Evolutionary conservation across 179 eudicot genomes (phyloP).

Genomic region (Beta lomatogona): DNA sequence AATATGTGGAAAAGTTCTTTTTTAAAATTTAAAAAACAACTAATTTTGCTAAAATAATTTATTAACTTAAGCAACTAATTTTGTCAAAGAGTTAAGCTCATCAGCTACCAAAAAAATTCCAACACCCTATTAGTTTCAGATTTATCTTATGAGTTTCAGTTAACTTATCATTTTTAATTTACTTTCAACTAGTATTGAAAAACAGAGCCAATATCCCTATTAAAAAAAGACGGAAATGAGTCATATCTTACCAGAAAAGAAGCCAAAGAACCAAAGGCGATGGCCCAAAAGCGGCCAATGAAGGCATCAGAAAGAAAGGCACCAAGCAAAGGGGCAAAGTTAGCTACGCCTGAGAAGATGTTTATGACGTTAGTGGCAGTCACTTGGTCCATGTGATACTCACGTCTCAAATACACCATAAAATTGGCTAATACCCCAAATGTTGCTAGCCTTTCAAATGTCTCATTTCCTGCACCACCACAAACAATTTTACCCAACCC

Average conservation of each 20-base stretch:
- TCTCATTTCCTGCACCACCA: slow-evolving; percentile 57
- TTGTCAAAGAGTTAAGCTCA: no score
- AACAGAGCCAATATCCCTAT: no score
- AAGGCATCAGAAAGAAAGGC: slow-evolving; percentile 66
- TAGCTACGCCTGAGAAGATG: slow-evolving; percentile 48
- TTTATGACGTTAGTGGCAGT: slow-evolving; percentile 55
- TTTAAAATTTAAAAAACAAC: no score
- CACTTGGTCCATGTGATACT: slow-evolving; percentile 65
- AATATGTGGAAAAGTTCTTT: no score
- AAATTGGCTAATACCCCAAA: slow-evolving; percentile 60
- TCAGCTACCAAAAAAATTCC: no score
- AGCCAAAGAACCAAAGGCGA: slow-evolving; percentile 48
- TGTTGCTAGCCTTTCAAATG: slow-evolving; percentile 61
- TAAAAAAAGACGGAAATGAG: not conserved
- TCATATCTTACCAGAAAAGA: slow-evolving; percentile 38
- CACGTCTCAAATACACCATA: slow-evolving; percentile 49
- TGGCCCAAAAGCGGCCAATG: slow-evolving; percentile 55
- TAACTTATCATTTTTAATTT: no score
- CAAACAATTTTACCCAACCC: not conserved
- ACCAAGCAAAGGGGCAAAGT: slow-evolving; percentile 63
- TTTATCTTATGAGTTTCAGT: no score
- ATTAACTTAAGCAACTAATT: no score
- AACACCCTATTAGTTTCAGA: no score
- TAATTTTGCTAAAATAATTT: no score
- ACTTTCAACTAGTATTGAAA: no score